Evolutionary conservation across 352 stramenopile genomes (phyloP), one percentile per base, ranked within the genome.

Genomic region (Thalassiosira allenii): DNA sequence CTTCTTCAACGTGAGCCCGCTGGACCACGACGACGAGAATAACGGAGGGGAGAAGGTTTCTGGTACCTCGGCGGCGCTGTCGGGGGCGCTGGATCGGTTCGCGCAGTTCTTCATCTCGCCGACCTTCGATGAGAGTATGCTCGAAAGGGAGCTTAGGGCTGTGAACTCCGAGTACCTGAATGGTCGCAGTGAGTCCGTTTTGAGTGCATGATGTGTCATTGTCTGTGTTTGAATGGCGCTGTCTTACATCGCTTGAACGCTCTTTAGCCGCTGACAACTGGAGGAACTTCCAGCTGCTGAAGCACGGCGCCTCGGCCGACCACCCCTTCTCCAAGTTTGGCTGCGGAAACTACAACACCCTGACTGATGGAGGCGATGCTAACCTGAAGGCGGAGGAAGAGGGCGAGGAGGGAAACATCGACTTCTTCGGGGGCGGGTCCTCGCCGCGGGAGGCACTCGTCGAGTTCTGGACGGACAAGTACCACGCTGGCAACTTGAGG

Each of bases 31-130:
- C 80, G 47, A 83, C 44, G 33, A 91, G 41, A 59, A 84, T 29
- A n/a, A 81, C 40, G 68, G 63, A 17, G 73, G 58, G 11, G 25
- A 76, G 11, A 40, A 79, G 30, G 22, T 14, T 2, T 44, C 66
- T 12, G 63, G 75, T 12, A 82, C 79, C 14, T 88, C 73, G 8
- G 66, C 86, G 33, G 90, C 91, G 52, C 79, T 98, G 4, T 44
- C 89, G 8, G 95, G 95, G 27, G 95, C 94, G 25, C 79, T 99
- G n/a, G 96, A 99, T 85, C 93, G 97, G 25, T 98, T 99, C 68
- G 91, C 97, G 33, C 96, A 98, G 91, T 99, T 99, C 76, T 99
- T 99, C 87, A 96, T 98, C 32, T 81, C 94, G n/a, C 97, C 97
- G 27, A 79, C 97, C 0, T 98, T 99, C 79, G 97, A 94, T 25